phyloP scores from a whole-genome alignment of 345 rosid species.

The Linum trigynum region DNA sequence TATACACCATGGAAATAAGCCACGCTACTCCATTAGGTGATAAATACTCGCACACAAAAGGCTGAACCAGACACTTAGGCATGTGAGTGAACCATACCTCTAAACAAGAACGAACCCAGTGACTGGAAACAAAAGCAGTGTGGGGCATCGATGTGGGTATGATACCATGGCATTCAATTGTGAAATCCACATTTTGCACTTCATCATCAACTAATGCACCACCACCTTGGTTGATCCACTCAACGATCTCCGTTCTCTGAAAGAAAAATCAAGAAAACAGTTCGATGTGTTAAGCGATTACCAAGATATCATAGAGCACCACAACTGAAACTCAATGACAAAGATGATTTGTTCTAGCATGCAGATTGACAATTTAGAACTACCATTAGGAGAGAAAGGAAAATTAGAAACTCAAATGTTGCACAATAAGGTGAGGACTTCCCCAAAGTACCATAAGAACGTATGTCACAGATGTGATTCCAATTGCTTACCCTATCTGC shows the following conservation, averaged over 20 bases:
- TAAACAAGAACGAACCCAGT: constrained; percentile 86
- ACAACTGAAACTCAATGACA: background rate
- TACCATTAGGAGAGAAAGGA: background rate
- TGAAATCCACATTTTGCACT: constrained; percentile 38
- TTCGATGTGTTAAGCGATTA: no score
- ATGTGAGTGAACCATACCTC: constrained; percentile 41
- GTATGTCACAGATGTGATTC: constrained; percentile 1
- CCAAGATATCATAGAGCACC: no score
- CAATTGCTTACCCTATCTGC: constrained; percentile 64
- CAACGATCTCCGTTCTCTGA: constrained; percentile 71
- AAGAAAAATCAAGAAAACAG: constrained; percentile 11
- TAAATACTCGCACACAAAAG: background rate
- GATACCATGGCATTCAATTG: constrained; percentile 69
- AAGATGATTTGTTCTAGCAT: background rate
- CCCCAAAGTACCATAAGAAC: background rate
- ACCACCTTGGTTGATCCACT: constrained; percentile 88
- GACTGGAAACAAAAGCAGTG: constrained; percentile 67
- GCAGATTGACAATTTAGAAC: background rate
- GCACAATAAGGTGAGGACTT: background rate
- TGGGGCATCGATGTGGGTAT: constrained; percentile 22
- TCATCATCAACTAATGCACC: constrained; percentile 52
- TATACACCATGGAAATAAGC: no score
- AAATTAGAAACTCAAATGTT: background rate
- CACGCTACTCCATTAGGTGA: no score
- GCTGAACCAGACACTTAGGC: background rate